These are phyloP conservation scores for Westerdykella ornata DNA, from an alignment of 2,329 filamentous ascomycete genomes.

Conservation along the genomic window DNA sequence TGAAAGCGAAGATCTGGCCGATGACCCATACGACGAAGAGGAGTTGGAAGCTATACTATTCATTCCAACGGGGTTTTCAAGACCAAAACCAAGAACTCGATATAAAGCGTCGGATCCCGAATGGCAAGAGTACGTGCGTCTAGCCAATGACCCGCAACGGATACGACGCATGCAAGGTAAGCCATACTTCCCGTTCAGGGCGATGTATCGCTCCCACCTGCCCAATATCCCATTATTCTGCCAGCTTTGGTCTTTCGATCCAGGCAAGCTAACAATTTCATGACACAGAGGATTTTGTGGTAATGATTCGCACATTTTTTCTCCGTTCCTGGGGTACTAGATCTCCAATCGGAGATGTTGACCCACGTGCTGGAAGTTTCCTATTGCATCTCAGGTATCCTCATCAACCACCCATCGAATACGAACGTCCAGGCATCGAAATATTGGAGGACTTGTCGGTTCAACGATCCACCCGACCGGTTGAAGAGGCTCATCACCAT, in stretches of 20 bases:
- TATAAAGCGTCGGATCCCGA: conserved; percentile 50
- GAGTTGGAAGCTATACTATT: conserved; percentile 37
- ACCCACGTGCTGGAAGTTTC: background rate
- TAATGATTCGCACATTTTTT: background rate
- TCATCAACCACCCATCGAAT: conserved; percentile 37
- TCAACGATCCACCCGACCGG: conserved; percentile 23
- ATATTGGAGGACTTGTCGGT: conserved; percentile 37
- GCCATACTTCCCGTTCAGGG: too few relatives aligned
- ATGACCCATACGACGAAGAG: conserved; percentile 28
- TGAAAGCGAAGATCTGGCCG: conserved; percentile 28
- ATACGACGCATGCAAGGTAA: conserved; percentile 37
- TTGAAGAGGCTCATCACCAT: conserved; percentile 33
- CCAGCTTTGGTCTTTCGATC: too few relatives aligned
- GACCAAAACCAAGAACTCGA: conserved; percentile 36
- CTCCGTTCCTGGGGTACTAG: background rate
- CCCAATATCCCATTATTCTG: background rate
- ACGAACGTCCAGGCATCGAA: conserved; percentile 40
- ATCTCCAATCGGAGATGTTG: background rate
- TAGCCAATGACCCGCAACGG: conserved; percentile 40
- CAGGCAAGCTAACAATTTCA: too few relatives aligned
- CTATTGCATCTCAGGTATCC: too few relatives aligned
- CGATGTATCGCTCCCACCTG: conserved; percentile 1
- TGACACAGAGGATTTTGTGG: too few relatives aligned
- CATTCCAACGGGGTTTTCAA: conserved; percentile 45
- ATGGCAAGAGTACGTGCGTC: conserved; percentile 46